Evolutionary conservation across 345 rosid species (phyloP).

Genomic region (Murraya koenigii): DNA sequence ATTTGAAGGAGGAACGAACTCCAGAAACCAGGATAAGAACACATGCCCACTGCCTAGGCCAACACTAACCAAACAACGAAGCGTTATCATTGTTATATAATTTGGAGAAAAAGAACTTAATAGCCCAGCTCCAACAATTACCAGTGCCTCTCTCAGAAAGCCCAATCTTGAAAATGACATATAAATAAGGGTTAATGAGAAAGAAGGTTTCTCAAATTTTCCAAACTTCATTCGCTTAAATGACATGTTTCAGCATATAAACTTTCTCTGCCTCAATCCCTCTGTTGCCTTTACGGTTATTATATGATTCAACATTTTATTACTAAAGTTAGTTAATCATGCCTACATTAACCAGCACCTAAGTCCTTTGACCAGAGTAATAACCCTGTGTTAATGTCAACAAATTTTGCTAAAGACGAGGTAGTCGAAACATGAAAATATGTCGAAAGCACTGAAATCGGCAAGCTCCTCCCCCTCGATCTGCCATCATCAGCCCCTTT

Average conservation of each 20-base stretch:
- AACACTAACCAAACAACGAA: slow-evolving; percentile 52
- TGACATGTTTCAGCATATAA: background rate
- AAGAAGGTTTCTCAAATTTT: background rate
- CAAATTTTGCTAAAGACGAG: background rate
- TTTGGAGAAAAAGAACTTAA: slow-evolving; percentile 54
- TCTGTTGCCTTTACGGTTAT: background rate
- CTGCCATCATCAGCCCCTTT: too few relatives aligned
- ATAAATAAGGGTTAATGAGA: background rate
- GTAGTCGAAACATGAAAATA: background rate
- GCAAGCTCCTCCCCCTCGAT: too few relatives aligned
- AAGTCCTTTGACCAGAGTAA: background rate
- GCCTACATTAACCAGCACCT: background rate
- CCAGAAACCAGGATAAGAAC: slow-evolving; percentile 56
- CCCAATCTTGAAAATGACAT: slow-evolving; percentile 41
- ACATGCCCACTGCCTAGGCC: slow-evolving; percentile 63
- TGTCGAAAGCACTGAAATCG: too few relatives aligned
- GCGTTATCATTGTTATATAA: slow-evolving; percentile 29
- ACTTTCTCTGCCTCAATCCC: background rate
- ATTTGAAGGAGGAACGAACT: slow-evolving; percentile 56
- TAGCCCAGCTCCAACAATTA: slow-evolving; percentile 51
- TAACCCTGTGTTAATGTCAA: too few relatives aligned
- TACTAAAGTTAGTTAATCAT: background rate
- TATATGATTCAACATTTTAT: background rate
- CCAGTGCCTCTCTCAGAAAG: slow-evolving; percentile 38
- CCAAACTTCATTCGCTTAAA: background rate